These are phyloP conservation scores for Melanomma pulvis-pyrius DNA, from an alignment of 495 filamentous ascomycete species.

Conservation along the genomic window DNA sequence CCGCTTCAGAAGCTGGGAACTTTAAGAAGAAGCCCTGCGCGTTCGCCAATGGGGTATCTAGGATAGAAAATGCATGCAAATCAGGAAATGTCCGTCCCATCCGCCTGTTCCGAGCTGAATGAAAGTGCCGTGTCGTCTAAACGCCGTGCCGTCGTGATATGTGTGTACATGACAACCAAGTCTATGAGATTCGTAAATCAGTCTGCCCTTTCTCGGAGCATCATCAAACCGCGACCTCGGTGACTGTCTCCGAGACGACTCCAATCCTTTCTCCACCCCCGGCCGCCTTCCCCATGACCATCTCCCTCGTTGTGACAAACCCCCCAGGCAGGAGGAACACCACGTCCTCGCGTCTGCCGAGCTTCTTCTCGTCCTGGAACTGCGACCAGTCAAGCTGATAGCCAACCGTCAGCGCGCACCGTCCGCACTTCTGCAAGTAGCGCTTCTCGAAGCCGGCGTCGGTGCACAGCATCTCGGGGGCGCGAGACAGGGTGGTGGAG, in stretches of 20 bases:
- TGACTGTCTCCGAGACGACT: neutral
- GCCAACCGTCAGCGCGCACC: slow-evolving; percentile 66
- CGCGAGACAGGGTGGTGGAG: slow-evolving; percentile 53
- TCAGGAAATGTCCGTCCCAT: too few species aligned
- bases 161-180: neutral
- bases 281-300: slow-evolving; percentile 35
- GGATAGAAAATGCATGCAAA: neutral
- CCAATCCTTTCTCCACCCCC: slow-evolving; percentile 6
- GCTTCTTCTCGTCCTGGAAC: slow-evolving; percentile 41
- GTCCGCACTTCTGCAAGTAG: slow-evolving; percentile 59
- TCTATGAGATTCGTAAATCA: too few species aligned
- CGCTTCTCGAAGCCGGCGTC: slow-evolving; percentile 78
- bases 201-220: neutral
- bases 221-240: slow-evolving; percentile 1
- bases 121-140: neutral
- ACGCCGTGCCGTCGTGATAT: neutral
- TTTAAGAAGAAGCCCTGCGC: slow-evolving; percentile 18
- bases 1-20: neutral
- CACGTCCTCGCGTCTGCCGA: slow-evolving; percentile 48
- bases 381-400: slow-evolving; percentile 58
- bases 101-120: neutral
- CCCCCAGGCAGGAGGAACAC: slow-evolving; percentile 60
- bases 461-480: slow-evolving; percentile 58
- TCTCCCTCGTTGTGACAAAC: slow-evolving; percentile 43
- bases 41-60: slow-evolving; percentile 16